Evolutionary conservation across 129 eudicot genomes (phyloP).

Genomic region (Flaveria trinervia): DNA sequence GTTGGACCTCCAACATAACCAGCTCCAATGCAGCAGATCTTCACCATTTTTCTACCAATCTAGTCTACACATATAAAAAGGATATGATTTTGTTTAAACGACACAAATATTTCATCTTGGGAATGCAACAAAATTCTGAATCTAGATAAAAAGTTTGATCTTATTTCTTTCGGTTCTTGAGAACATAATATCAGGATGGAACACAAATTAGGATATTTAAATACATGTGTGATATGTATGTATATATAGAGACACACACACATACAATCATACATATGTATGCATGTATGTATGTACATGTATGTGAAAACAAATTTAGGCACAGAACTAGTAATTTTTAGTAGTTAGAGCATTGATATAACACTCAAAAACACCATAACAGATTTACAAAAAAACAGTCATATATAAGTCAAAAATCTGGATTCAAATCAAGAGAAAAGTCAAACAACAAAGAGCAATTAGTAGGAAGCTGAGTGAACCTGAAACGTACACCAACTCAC

Average conservation of each 20-base stretch:
- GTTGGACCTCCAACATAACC: slow-evolving; percentile 87
- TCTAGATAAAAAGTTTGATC: slow-evolving; percentile 13
- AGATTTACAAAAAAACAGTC: background rate
- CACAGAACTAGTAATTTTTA: no score
- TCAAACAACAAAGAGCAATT: slow-evolving; percentile 6
- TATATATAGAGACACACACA: no score
- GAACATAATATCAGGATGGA: slow-evolving; percentile 12
- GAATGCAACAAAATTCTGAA: slow-evolving; percentile 35
- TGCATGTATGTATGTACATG: no score
- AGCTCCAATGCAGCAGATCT: slow-evolving; percentile 83
- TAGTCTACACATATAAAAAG: slow-evolving; percentile 12
- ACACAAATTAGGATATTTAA: background rate
- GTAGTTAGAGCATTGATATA: no score
- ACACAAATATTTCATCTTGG: slow-evolving; percentile 3
- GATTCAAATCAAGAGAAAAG: slow-evolving; percentile 16
- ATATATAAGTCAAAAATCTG: background rate
- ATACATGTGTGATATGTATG: no score
- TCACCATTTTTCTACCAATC: slow-evolving; percentile 51
- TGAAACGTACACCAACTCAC: background rate
- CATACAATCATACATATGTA: no score
- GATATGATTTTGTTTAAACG: slow-evolving; percentile 10
- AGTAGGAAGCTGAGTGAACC: slow-evolving; percentile 12
- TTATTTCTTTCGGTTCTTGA: background rate
- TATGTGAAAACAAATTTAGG: no score
- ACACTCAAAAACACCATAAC: background rate